Percentiles rank a stretch among this genome's conserved stretches.
Conservation (phyloP, 192 early-diverging fungal species). For the Coemansia sp. region DNA sequence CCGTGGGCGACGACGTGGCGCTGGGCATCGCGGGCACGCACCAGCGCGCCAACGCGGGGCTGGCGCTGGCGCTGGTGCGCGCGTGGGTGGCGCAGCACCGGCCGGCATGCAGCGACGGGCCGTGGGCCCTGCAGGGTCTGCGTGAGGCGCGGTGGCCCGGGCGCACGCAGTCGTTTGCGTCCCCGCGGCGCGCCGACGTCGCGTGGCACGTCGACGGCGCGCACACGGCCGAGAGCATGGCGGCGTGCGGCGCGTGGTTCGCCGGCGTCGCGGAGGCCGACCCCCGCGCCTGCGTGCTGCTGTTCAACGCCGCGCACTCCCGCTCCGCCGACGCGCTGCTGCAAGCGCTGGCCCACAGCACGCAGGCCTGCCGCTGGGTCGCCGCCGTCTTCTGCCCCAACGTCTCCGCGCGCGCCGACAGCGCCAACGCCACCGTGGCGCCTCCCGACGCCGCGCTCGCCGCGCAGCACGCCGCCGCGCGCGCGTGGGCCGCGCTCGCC, state of each 20-base stretch:
- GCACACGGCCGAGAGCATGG: conserved; percentile 86
- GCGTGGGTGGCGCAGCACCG: conserved; percentile 57
- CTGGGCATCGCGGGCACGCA: conserved; percentile 79
- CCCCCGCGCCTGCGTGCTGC: conserved; percentile 49
- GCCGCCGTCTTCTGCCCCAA: conserved; percentile 81
- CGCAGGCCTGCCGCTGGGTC: conserved; percentile 46
- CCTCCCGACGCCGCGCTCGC: conserved; percentile 55
- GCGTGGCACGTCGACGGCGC: conserved; percentile 90
- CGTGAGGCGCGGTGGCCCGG: conserved; percentile 77
- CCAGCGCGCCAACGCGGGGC: conserved; percentile 78
- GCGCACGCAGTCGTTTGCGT: conserved; percentile 69
- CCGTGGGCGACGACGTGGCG: not conserved
- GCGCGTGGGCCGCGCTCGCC: conserved; percentile 53
- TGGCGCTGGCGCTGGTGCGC: conserved; percentile 69
- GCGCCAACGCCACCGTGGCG: conserved; percentile 64
- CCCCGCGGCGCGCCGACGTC: conserved; percentile 44
- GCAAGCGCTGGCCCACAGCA: conserved; percentile 52
- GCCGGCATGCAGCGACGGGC: conserved; percentile 5
- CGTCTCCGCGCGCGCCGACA: conserved; percentile 58
- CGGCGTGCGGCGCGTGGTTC: conserved; percentile 58
- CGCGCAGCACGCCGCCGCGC: conserved; percentile 60
- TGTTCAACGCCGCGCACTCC: conserved; percentile 86
- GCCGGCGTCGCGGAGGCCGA: conserved; percentile 12
- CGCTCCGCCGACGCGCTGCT: conserved; percentile 65
- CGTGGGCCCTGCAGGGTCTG: conserved; percentile 54